Evolutionary conservation across 257 asterid species (phyloP).

Genomic region (Scutellaria galericulata): DNA sequence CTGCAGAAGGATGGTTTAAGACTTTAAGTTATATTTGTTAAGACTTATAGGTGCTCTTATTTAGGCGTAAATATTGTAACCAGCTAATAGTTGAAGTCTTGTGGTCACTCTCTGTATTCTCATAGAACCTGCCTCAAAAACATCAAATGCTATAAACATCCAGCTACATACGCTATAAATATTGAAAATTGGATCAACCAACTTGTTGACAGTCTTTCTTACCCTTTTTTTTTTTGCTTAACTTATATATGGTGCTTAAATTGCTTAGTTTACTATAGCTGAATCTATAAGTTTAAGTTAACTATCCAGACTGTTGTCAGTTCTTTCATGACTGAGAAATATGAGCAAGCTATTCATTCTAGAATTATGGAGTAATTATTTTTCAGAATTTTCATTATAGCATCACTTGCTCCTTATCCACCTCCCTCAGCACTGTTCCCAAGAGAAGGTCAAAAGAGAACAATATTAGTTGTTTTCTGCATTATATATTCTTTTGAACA

Average conservation of each 20-base stretch:
- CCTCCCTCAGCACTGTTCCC: conserved; percentile 1
- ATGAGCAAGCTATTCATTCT: neutral
- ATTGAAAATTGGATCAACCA: neutral
- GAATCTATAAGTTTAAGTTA: neutral
- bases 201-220: neutral
- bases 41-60: neutral
- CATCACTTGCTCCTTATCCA: conserved; percentile 9
- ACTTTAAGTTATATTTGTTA: neutral
- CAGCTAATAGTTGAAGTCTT: conserved; percentile 3
- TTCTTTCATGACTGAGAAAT: conserved; percentile 1
- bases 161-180: neutral
- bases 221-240: neutral
- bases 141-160: neutral
- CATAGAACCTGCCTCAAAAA: conserved; percentile 10
- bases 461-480: neutral
- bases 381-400: neutral
- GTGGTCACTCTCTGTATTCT: conserved; percentile 5
- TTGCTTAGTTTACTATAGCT: neutral
- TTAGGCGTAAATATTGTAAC: neutral
- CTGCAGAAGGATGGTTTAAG: conserved; percentile 2
- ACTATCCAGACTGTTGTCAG: neutral
- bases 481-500: neutral
- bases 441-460: neutral
- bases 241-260: neutral
- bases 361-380: conserved; percentile 5